A percentile compares a stretch with the other conserved stretches of the same genome.
Conservation (phyloP, 495 filamentous ascomycete species). For the Hypoxylon subgilvum region DNA sequence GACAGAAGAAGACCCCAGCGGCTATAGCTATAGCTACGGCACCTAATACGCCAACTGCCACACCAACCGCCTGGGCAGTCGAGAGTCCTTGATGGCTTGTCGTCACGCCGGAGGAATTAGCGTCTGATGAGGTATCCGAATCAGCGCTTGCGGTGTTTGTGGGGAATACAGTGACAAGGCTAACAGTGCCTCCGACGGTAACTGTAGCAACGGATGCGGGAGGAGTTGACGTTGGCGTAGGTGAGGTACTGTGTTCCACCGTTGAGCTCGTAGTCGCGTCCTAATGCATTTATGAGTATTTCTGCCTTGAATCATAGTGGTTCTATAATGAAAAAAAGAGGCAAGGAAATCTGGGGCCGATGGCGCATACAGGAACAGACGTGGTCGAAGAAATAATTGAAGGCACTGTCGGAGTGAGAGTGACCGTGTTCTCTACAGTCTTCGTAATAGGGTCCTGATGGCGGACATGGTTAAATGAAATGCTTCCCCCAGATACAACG, state of each 20-base stretch:
- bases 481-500: background rate
- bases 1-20: slow-evolving; percentile 41
- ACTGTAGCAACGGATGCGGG: slow-evolving; percentile 48
- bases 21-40: slow-evolving; percentile 36
- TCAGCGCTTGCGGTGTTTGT: background rate
- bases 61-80: slow-evolving; percentile 48
- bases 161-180: slow-evolving; percentile 45
- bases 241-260: slow-evolving; percentile 1
- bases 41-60: slow-evolving; percentile 49
- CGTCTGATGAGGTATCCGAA: slow-evolving; percentile 15
- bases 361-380: slow-evolving; percentile 43
- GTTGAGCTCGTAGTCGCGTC: background rate
- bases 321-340: slow-evolving; percentile 8
- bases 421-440: slow-evolving; percentile 43
- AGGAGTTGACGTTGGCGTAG: slow-evolving; percentile 18
- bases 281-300: slow-evolving; percentile 16
- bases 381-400: slow-evolving; percentile 36
- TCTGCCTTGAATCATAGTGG: background rate
- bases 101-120: slow-evolving; percentile 9
- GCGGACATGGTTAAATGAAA: slow-evolving; percentile 41
- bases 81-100: slow-evolving; percentile 38
- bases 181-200: slow-evolving; percentile 49
- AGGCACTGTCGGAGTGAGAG: slow-evolving; percentile 31
- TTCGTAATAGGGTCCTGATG: slow-evolving; percentile 44
- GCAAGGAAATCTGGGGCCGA: slow-evolving; percentile 25